Base-by-base conservation (phyloP, 139 green algal species). In the Astrephomene gubernaculifera region DNA sequence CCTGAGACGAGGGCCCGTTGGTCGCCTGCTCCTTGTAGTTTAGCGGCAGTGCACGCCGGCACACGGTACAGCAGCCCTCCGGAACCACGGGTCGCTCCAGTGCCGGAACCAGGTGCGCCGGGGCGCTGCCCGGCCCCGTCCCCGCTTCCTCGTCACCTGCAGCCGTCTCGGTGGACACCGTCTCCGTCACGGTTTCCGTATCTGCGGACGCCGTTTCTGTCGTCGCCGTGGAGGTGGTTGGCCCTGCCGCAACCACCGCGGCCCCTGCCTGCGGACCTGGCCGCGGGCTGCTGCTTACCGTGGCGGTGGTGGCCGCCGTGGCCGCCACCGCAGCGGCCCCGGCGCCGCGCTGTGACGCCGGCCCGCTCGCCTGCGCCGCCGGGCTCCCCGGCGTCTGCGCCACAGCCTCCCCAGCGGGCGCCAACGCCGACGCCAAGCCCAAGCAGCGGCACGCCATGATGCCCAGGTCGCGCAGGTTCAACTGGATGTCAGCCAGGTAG, bases 401-500 rank as follows among this genome's bases (percentile, higher is more conserved):
- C n/a, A 39, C 29, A 4, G 61, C 61, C 29, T 9, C 61, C 29
- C n/a, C 61, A 17, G 14, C 68, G 38, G 8, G 3, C 68, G 2
- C 68, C 67, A 4, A 36, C 68, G 41, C 68, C 68, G 41, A 49
- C 49, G 49, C n/a, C 71, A 4, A 43, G 33, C 73, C 74, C 29
- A 83, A n/a, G 76, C 76, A 83, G 76, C 76, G 76, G 76, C 76
- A 83, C n/a, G 64, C 33, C 63, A 85, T 67, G 31, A 49, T 9
- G 63, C 43, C 79, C 1, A 76, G n/a, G 41, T 85, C 79, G 1
- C 35, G 21, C 10, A 85, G 79, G 36, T 57, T 72, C 3, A 85
- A 19, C 1, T 36, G 21, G 21, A 68, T 3, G 12, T 53, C 33
- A 19, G 65, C 29, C 2, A 85, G 4, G 57, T 35, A 85, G 43